phyloP scores from a whole-genome alignment of 2,329 filamentous ascomycete genomes.

The Exophiala xenobiotica region DNA sequence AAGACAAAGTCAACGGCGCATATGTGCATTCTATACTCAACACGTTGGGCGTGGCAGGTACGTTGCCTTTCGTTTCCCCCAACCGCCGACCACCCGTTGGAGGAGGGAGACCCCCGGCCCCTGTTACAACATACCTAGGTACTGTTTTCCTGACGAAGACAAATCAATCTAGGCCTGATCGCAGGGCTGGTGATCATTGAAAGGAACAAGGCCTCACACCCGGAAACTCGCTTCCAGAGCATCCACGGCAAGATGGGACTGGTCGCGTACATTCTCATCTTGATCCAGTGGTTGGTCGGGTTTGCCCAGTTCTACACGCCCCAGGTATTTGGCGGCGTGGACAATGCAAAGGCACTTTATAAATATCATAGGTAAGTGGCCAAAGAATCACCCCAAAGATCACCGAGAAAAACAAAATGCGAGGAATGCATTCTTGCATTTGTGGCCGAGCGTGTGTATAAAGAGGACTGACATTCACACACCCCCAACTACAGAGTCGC shows the following conservation, averaged over 20 bases:
- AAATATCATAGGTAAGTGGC: slow-evolving; percentile 67
- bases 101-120: too few species aligned
- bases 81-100: too few species aligned
- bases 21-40: slow-evolving; percentile 70
- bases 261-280: slow-evolving; percentile 66
- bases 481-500: slow-evolving; percentile 49
- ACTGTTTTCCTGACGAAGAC: background rate
- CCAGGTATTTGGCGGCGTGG: slow-evolving; percentile 70
- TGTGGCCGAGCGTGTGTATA: background rate
- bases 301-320: slow-evolving; percentile 80
- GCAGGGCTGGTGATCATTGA: slow-evolving; percentile 47
- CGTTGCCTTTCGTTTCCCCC: too few species aligned
- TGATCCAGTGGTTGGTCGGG: slow-evolving; percentile 74
- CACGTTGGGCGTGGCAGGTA: slow-evolving; percentile 45
- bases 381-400: too few species aligned
- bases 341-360: slow-evolving; percentile 78
- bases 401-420: too few species aligned
- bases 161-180: slow-evolving; percentile 40
- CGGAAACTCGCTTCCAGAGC: slow-evolving; percentile 70
- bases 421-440: background rate
- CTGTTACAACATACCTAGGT: too few species aligned
- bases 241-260: slow-evolving; percentile 82
- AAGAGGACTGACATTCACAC: slow-evolving; percentile 4
- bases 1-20: slow-evolving; percentile 68
- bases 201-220: slow-evolving; percentile 75